These are phyloP conservation scores for Chenopodium album DNA, from an alignment of 148 eudicot genomes.

Conservation along the genomic window DNA sequence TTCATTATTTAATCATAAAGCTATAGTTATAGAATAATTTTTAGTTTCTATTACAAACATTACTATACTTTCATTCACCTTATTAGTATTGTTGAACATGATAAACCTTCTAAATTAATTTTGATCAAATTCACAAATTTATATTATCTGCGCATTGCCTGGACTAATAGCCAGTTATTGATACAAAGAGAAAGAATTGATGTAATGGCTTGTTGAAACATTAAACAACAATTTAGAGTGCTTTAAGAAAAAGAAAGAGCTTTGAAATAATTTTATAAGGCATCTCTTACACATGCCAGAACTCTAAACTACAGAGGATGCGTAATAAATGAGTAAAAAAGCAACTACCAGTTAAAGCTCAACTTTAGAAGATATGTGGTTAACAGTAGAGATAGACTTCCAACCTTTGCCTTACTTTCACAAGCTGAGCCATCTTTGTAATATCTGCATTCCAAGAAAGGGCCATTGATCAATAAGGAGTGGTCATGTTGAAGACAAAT, in stretches of 20 bases:
- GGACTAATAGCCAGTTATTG: background rate
- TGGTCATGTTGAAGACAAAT: background rate
- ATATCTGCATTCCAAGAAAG: constrained; percentile 54
- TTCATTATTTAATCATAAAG: too few species aligned
- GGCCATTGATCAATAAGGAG: background rate
- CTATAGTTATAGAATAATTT: too few species aligned
- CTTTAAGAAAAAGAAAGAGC: background rate
- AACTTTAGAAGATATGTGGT: background rate
- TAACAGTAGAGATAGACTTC: constrained; percentile 24
- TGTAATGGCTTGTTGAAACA: background rate
- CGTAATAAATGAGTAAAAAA: background rate
- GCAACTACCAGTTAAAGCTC: constrained; percentile 1
- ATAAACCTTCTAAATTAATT: too few species aligned
- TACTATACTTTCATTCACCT: too few species aligned
- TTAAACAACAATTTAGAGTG: background rate
- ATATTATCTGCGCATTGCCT: too few species aligned
- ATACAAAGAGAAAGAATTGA: background rate
- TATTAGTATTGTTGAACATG: too few species aligned
- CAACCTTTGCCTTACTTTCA: constrained; percentile 97
- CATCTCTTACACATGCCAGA: background rate
- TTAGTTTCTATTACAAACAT: too few species aligned
- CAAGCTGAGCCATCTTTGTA: constrained; percentile 73
- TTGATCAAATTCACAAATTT: too few species aligned
- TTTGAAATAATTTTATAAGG: background rate
- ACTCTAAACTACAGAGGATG: background rate